phyloP scores from a whole-genome alignment of 345 rosid species.

The Noccaea caerulescens region DNA sequence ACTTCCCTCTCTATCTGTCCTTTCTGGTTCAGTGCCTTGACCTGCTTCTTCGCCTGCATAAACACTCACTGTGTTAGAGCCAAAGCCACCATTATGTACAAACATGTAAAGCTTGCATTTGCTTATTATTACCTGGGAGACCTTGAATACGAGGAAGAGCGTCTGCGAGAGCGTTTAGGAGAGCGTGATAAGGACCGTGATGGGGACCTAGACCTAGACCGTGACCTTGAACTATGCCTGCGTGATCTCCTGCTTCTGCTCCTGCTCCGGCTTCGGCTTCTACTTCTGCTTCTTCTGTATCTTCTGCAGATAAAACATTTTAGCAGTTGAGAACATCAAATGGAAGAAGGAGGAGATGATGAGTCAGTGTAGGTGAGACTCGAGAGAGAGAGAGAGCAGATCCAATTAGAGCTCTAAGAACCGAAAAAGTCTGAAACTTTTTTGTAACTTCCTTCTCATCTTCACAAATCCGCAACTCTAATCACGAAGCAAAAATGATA shows the following conservation, averaged over 20 bases:
- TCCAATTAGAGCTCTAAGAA: slow-evolving; percentile 27
- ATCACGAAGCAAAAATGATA: slow-evolving; percentile 35
- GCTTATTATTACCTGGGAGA: slow-evolving; percentile 69
- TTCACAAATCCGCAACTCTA: slow-evolving; percentile 28
- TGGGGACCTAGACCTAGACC: slow-evolving; percentile 48
- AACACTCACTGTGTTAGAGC: neutral
- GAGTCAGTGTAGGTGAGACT: slow-evolving; percentile 2
- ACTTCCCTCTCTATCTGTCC: neutral
- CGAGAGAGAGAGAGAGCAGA: neutral
- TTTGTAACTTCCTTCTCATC: slow-evolving; percentile 35
- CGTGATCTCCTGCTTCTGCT: slow-evolving; percentile 59
- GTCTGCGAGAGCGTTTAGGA: slow-evolving; percentile 49
- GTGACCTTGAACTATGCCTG: slow-evolving; percentile 56
- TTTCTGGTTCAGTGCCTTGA: slow-evolving; percentile 56
- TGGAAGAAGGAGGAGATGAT: slow-evolving; percentile 14
- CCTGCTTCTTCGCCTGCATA: slow-evolving; percentile 68
- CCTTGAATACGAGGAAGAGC: slow-evolving; percentile 52
- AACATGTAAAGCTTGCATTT: slow-evolving; percentile 17
- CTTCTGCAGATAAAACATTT: slow-evolving; percentile 48
- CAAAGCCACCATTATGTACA: neutral
- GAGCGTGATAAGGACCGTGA: slow-evolving; percentile 50
- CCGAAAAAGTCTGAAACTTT: slow-evolving; percentile 11
- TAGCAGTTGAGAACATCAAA: slow-evolving; percentile 17
- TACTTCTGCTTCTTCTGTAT: slow-evolving; percentile 62
- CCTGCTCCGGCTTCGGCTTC: slow-evolving; percentile 25